Percentiles rank a stretch among this genome's conserved stretches.
Evolutionary conservation across 1,284 basidiomycete species (phyloP).

Genomic region (Trichosporon sp.): DNA sequence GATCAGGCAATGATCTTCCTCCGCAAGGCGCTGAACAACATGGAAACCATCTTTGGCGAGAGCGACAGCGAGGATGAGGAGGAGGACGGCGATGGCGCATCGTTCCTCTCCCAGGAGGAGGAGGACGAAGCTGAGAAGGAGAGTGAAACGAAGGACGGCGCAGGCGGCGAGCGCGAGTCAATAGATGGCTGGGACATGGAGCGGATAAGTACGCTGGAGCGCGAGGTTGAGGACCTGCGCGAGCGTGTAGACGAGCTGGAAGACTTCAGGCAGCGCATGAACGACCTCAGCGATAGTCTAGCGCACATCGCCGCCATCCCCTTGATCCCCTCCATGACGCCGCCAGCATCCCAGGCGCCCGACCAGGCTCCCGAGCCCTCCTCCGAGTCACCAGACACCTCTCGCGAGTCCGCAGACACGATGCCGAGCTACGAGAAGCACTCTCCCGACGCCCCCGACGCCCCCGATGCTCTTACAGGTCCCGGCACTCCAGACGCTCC

Average conservation of each 20-base stretch:
- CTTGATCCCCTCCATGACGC: background rate
- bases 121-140: background rate
- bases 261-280: background rate
- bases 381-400: background rate
- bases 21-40: background rate
- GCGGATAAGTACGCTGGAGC: background rate
- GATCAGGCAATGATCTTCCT: background rate
- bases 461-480: no score
- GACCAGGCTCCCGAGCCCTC: background rate
- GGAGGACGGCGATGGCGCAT: background rate
- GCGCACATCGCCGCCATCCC: background rate
- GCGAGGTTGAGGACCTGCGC: background rate
- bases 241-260: slow-evolving; percentile 8
- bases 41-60: background rate
- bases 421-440: background rate
- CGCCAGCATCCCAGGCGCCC: background rate
- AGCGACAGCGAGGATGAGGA: background rate
- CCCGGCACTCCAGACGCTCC: no score
- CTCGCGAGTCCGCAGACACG: background rate
- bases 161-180: background rate
- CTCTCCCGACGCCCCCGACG: background rate
- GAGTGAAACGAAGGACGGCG: background rate
- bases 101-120: background rate
- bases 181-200: background rate
- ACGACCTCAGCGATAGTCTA: background rate